Base-by-base conservation (phyloP, 2,329 filamentous ascomycete species). In the Aurifilum marmelostoma region DNA sequence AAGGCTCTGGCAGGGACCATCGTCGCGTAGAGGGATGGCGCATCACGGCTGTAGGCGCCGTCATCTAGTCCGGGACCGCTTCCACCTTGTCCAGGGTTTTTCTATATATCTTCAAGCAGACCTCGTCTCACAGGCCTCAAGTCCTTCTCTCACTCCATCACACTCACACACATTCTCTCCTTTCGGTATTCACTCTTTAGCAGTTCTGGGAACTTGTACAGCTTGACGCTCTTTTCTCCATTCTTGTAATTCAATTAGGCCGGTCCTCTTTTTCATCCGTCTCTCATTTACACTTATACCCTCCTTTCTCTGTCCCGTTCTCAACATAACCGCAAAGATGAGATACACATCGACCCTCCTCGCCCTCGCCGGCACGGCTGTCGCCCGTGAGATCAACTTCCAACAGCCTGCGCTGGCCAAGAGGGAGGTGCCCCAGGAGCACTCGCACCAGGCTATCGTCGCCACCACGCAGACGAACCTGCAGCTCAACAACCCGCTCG, bases 371-470 rank as follows among this genome's bases (percentile, higher is more conserved):
- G 75, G 75, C 72, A 52, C 75, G 11, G 74, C 72, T 43, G 72
- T 77, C 21, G 78, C 78, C 59, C 77, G 77, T 32, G 75, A 78
- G 34, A 65, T 78, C 14, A 50, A 72, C 62, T 47, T 74, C 34
- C 75, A 74, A 71, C 67, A 64, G 34, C 67, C 65, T 64, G 43
- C 73, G n/a, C 34, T 73, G 24, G 41, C 68, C 59, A 79, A 78
- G 76, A 83, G 84, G 66, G 83, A 86, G 73, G 83, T 86, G 68
- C 84, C 84, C 34, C 83, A 86, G 72, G 84, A 86, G 72, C 83
- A 85, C 73, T 82, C 83, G 11, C 84, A 87, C 75, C 75, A 82
- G 69, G 79, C 79, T 71, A 79, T 85, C 73, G 71, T 86, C 56
- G 75, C 76, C 32, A 77, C 76, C 39, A 80, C 83, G 66, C 77